These are phyloP conservation scores for Cytospora chrysosperma DNA, from an alignment of 2,329 filamentous ascomycete species.

Conservation along the genomic window DNA sequence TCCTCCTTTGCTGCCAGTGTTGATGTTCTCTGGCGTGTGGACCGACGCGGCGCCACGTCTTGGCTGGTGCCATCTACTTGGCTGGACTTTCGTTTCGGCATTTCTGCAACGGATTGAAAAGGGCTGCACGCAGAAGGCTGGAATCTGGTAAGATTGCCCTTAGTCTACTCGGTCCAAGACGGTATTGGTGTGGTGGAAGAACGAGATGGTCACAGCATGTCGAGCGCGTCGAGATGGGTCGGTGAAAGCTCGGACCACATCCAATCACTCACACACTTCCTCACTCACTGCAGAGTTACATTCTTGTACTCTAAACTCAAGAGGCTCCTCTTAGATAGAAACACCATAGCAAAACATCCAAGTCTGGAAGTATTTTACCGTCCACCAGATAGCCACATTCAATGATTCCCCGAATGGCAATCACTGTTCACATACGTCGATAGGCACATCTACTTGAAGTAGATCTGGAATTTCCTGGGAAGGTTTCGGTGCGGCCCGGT, in stretches of 20 bases:
- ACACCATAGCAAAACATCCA: too few relatives aligned
- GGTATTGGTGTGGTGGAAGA: background rate
- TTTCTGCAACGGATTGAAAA: background rate
- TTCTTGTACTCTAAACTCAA: too few relatives aligned
- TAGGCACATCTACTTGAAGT: too few relatives aligned
- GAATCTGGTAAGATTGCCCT: too few relatives aligned
- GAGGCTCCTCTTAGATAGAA: too few relatives aligned
- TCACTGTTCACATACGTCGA: too few relatives aligned
- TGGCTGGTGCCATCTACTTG: background rate
- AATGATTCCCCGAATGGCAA: too few relatives aligned
- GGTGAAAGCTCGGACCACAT: slow-evolving; percentile 5
- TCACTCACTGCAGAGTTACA: too few relatives aligned
- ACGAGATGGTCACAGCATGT: background rate
- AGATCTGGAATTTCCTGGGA: too few relatives aligned
- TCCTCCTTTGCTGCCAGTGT: background rate
- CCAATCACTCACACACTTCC: background rate
- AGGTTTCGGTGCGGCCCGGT: background rate
- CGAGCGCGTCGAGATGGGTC: background rate
- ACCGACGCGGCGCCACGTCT: slow-evolving; percentile 18
- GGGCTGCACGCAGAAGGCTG: background rate
- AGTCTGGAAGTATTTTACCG: too few relatives aligned
- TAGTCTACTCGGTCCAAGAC: background rate
- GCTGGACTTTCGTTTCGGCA: slow-evolving; percentile 20
- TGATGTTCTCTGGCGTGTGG: slow-evolving; percentile 22
- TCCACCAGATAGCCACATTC: too few relatives aligned